A percentile compares a stretch with the other conserved stretches of the same genome.
Conservation (phyloP, 2,329 filamentous ascomycete species). For the Neofusicoccum parvum region DNA sequence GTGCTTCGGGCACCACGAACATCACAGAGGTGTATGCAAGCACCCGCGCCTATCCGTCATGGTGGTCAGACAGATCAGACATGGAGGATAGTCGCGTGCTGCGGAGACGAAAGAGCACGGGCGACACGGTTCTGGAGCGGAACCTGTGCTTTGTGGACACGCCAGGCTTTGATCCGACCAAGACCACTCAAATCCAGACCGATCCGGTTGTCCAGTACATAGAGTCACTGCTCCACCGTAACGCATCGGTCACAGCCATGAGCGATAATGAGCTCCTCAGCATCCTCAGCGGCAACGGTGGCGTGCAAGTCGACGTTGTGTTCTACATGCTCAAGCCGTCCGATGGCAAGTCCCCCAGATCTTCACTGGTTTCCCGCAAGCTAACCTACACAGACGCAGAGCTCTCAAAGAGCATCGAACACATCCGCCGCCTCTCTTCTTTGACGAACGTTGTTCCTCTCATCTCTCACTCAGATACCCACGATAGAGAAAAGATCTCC, state of each 20-base stretch:
- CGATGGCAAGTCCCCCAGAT: conserved; percentile 63
- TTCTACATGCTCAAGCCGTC: conserved; percentile 72
- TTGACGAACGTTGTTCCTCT: conserved; percentile 86
- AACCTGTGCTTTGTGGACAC: conserved; percentile 95
- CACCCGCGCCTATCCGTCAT: conserved; percentile 71
- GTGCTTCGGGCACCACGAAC: conserved; percentile 17
- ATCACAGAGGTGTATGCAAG: conserved; percentile 49
- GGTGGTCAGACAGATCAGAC: conserved; percentile 70
- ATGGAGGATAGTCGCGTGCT: conserved; percentile 65
- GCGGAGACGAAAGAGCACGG: conserved; percentile 65
- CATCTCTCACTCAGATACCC: conserved; percentile 73
- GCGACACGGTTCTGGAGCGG: conserved; percentile 79
- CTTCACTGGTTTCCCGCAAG: conserved; percentile 20
- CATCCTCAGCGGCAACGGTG: conserved; percentile 78
- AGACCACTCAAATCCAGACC: conserved; percentile 41
- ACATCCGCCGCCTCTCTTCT: conserved; percentile 67
- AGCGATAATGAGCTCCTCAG: conserved; percentile 74
- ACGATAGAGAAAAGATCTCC: conserved; percentile 60
- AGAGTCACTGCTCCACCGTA: conserved; percentile 67
- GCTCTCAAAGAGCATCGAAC: conserved; percentile 65
- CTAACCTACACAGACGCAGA: conserved; percentile 32
- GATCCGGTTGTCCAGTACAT: conserved; percentile 65
- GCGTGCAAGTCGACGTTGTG: conserved; percentile 80
- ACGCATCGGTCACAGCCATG: conserved; percentile 62
- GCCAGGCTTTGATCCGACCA: conserved; percentile 57